These are phyloP conservation scores for Penicillium rolfsii DNA, from an alignment of 2,329 filamentous ascomycete genomes.

Conservation along the genomic window DNA sequence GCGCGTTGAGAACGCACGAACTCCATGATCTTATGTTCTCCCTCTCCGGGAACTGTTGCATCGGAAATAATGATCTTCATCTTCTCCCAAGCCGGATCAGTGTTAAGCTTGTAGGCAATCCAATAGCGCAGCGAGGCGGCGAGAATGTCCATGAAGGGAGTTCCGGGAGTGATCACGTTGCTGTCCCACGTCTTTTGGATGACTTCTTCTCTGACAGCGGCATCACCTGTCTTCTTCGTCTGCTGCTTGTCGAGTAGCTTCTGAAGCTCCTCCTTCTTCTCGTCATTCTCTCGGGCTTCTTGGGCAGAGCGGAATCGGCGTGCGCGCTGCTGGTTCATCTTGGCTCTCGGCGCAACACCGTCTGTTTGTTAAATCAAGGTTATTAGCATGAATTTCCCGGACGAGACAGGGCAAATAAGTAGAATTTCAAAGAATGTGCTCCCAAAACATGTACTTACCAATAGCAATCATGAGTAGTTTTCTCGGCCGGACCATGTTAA, in stretches of 20 bases:
- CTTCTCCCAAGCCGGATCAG: constrained; percentile 92
- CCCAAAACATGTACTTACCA: constrained; percentile 53
- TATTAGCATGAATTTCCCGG: neutral
- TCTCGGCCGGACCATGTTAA: constrained; percentile 96
- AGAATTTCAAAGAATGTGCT: neutral
- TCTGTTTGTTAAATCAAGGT: constrained; percentile 56
- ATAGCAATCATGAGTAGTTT: constrained; percentile 98
- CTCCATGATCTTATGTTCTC: constrained; percentile 99
- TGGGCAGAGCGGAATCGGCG: constrained; percentile 92
- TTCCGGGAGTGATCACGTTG: constrained; percentile 89
- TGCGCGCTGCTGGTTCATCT: constrained; percentile 99
- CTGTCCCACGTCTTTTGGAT: constrained; percentile 91
- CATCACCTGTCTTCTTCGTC: constrained; percentile 61
- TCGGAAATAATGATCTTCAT: constrained; percentile 97
- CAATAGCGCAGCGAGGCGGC: constrained; percentile 90
- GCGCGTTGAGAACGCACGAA: constrained; percentile 92
- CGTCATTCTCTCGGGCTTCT: constrained; percentile 91
- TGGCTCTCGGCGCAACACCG: constrained; percentile 94
- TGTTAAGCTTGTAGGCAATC: constrained; percentile 97
- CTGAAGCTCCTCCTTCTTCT: constrained; percentile 84
- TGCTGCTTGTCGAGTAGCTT: constrained; percentile 82
- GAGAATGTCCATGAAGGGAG: constrained; percentile 97
- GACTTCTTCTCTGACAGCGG: constrained; percentile 62
- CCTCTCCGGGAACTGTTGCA: constrained; percentile 94
- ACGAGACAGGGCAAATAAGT: neutral